Evolutionary conservation across 129 eudicot genomes (phyloP).

Genomic region (Centella asiatica): DNA sequence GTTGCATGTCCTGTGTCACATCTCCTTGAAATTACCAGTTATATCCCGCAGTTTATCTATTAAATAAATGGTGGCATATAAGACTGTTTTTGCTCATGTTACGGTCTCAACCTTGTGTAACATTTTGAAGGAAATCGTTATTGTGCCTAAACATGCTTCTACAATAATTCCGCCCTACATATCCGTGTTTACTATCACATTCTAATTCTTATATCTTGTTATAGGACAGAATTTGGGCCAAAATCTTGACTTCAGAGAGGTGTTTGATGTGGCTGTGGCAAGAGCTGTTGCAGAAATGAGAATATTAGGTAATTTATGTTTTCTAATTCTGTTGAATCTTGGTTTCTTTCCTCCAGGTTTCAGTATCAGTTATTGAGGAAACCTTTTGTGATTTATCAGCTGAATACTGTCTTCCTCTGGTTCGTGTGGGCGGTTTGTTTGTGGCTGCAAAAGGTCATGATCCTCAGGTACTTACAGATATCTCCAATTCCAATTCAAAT

Average conservation of each 20-base stretch:
- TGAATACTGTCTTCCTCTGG: conserved; percentile 94
- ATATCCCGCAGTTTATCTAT: not conserved
- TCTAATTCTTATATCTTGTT: conserved; percentile 11
- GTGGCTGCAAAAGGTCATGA: conserved; percentile 97
- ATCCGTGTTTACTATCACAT: conserved; percentile 11
- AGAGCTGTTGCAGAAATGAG: conserved; percentile 98
- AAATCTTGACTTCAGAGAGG: conserved; percentile 58
- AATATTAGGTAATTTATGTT: conserved; percentile 50
- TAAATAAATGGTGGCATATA: conserved; percentile 3
- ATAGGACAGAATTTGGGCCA: conserved; percentile 84
- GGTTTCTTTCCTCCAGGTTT: not conserved
- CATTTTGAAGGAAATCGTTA: not conserved
- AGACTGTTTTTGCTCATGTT: conserved; percentile 2
- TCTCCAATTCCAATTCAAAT: not conserved
- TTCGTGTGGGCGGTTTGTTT: conserved; percentile 91
- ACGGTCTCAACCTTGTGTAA: not conserved
- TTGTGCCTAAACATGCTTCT: not conserved
- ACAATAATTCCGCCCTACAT: not conserved
- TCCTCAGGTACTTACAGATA: conserved; percentile 58
- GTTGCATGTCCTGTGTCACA: not conserved
- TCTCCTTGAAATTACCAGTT: not conserved
- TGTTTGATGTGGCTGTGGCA: conserved; percentile 85
- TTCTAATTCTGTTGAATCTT: conserved; percentile 1
- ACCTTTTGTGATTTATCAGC: conserved; percentile 34
- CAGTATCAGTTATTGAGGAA: not conserved